A percentile compares a stretch with the other conserved stretches of the same genome.
Evolutionary conservation across 2,329 filamentous ascomycete genomes (phyloP).

Genomic region (Exophiala mesophila): DNA sequence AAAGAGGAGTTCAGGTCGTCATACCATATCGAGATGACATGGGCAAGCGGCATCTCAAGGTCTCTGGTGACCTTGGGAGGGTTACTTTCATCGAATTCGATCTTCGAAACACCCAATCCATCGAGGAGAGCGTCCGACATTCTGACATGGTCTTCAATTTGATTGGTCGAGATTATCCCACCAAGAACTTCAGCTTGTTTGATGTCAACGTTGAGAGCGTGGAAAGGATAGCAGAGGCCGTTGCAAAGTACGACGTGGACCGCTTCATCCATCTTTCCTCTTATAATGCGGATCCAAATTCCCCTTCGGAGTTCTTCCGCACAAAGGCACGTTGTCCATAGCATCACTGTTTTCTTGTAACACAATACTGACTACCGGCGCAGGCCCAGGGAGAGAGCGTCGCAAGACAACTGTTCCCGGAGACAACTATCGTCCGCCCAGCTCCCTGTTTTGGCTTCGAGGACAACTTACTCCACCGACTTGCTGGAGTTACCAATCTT

Average conservation of each 20-base stretch:
- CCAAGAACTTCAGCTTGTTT: constrained; percentile 92
- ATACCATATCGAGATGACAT: constrained; percentile 95
- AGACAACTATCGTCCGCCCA: constrained; percentile 93
- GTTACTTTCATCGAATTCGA: constrained; percentile 93
- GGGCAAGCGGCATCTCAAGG: constrained; percentile 93
- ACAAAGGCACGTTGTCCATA: constrained; percentile 61
- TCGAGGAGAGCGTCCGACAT: constrained; percentile 93
- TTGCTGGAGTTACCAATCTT: constrained; percentile 74
- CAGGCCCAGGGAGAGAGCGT: constrained; percentile 75
- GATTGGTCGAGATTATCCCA: constrained; percentile 88
- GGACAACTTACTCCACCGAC: constrained; percentile 80
- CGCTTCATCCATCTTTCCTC: constrained; percentile 95
- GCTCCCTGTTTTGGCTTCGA: constrained; percentile 93
- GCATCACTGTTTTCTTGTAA: constrained; percentile 3
- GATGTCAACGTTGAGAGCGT: constrained; percentile 92
- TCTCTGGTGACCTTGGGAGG: constrained; percentile 87
- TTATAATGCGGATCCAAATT: constrained; percentile 78
- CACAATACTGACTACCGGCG: constrained; percentile 5
- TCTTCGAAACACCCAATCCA: constrained; percentile 85
- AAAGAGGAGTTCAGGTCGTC: constrained; percentile 89
- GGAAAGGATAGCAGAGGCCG: constrained; percentile 86
- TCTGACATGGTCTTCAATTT: constrained; percentile 98
- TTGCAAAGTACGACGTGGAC: constrained; percentile 96
- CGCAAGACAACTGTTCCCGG: constrained; percentile 83
- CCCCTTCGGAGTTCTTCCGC: constrained; percentile 80